Evolutionary conservation across 805 yeast genomes (phyloP).

Genomic region (Candida suzukii): DNA sequence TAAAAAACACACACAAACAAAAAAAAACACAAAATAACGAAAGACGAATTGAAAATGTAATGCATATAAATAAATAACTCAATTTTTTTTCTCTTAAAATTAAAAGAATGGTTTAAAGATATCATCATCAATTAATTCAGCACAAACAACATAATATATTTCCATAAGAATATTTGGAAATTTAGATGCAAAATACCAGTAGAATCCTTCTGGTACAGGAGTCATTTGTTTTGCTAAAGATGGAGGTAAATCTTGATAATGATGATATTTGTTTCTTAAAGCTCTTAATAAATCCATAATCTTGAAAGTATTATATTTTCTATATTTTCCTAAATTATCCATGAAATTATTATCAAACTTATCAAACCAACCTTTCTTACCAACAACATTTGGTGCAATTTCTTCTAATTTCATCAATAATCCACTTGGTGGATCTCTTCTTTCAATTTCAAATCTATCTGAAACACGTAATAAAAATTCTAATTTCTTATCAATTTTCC

Average conservation of each 20-base stretch:
- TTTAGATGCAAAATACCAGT: conserved; percentile 60
- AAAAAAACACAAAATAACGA: no score
- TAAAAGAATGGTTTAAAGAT: conserved; percentile 39
- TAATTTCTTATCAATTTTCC: conserved; percentile 67
- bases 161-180: conserved; percentile 80
- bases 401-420: conserved; percentile 52
- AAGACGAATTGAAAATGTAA: no score
- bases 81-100: background rate
- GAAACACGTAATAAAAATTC: conserved; percentile 83
- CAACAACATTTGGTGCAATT: conserved; percentile 59
- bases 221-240: conserved; percentile 60
- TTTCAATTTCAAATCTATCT: conserved; percentile 87
- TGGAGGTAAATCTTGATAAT: conserved; percentile 80
- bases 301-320: conserved; percentile 76
- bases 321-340: conserved; percentile 81
- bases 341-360: conserved; percentile 67
- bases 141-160: conserved; percentile 55
- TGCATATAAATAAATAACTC: no score
- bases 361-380: conserved; percentile 68
- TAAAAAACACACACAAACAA: no score
- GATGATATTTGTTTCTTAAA: conserved; percentile 89
- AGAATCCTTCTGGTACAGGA: conserved; percentile 80
- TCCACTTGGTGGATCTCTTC: conserved; percentile 65
- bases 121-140: conserved; percentile 57
- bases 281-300: conserved; percentile 86